Percentiles rank a stretch among this genome's conserved stretches.
Conservation (phyloP, 441 rosid species). For the Jatropha podagrica region DNA sequence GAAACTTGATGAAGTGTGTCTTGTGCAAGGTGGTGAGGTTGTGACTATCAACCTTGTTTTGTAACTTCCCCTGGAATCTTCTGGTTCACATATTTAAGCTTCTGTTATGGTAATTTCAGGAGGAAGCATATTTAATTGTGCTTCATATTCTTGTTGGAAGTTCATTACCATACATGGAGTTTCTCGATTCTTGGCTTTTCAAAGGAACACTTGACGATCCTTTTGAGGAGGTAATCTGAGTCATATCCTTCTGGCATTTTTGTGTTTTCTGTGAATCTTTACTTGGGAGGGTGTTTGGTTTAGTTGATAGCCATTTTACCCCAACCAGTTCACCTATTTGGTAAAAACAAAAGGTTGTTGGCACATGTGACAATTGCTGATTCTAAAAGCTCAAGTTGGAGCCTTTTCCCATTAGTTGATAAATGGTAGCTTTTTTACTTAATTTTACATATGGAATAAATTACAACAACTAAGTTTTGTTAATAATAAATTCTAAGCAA, state of each 20-base stretch:
- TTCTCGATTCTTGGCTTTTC: conserved; percentile 90
- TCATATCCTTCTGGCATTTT: conserved; percentile 4
- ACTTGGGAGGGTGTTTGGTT: too few relatives aligned
- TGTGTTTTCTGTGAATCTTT: background rate
- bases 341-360: too few relatives aligned
- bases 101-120: conserved; percentile 52
- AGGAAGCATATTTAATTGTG: conserved; percentile 70
- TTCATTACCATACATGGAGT: conserved; percentile 67
- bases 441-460: too few relatives aligned
- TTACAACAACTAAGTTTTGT: too few relatives aligned
- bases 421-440: too few relatives aligned
- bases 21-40: conserved; percentile 97
- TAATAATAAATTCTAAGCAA: background rate
- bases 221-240: conserved; percentile 70
- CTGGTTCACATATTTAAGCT: conserved; percentile 16
- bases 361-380: too few relatives aligned
- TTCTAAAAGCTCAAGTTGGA: too few relatives aligned
- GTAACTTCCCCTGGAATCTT: conserved; percentile 16
- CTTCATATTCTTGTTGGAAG: conserved; percentile 81
- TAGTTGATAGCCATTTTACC: too few relatives aligned
- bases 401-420: too few relatives aligned
- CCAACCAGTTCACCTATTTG: too few relatives aligned
- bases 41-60: conserved; percentile 32
- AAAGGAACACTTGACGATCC: conserved; percentile 91
- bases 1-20: conserved; percentile 80